Conservation (phyloP, 768 basidiomycete genomes). For the Xerocomellus intermedius region DNA sequence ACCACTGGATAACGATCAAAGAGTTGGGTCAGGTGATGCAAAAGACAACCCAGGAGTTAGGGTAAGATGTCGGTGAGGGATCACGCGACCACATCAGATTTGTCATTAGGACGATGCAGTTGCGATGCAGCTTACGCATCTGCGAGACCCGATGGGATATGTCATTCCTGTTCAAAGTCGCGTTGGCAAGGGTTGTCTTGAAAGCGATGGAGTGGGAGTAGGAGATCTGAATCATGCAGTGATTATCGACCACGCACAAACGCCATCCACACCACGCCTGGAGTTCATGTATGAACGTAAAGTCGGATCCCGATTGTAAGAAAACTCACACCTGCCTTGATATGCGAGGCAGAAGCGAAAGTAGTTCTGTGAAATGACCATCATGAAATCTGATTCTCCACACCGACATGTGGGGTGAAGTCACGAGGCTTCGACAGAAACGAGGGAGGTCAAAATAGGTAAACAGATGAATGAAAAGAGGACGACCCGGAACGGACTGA, state of each 20-base stretch:
- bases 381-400: conserved; percentile 27
- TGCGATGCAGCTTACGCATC: neutral
- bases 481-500: conserved; percentile 1
- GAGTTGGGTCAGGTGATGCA: conserved; percentile 9
- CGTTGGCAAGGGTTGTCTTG: neutral
- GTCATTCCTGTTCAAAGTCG: neutral
- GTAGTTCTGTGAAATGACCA: conserved; percentile 21
- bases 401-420: conserved; percentile 25
- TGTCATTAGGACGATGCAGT: neutral
- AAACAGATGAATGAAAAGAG: conserved; percentile 9
- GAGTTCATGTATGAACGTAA: conserved; percentile 15
- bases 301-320: conserved; percentile 11
- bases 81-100: neutral
- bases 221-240: conserved; percentile 1
- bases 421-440: conserved; percentile 16
- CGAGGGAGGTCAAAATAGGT: conserved; percentile 15
- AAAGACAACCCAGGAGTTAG: conserved; percentile 17
- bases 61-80: conserved; percentile 3
- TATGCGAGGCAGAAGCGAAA: conserved; percentile 26
- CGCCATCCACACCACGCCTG: conserved; percentile 14
- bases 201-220: conserved; percentile 1
- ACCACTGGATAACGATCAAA: conserved; percentile 1
- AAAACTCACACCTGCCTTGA: conserved; percentile 22
- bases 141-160: neutral
- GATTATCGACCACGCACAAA: conserved; percentile 25